Percentiles rank a stretch among this genome's conserved stretches.
Conservation (phyloP, 805 yeast genomes). For the Kazachstania africana region DNA sequence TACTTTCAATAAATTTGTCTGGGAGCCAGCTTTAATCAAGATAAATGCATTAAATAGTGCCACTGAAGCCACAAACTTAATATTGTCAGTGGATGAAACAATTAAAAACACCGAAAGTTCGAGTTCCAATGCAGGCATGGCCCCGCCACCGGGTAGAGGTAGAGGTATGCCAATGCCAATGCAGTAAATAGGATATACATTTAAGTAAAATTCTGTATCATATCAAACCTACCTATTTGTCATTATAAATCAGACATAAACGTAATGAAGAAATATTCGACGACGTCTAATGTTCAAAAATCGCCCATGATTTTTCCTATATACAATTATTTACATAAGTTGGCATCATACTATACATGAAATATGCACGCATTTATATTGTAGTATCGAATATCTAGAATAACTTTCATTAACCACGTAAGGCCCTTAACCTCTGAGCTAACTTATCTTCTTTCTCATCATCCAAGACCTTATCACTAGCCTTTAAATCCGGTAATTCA, state of each 20-base stretch:
- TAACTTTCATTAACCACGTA: conserved; percentile 43
- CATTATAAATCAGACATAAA: no score
- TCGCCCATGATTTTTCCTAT: no score
- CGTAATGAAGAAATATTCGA: no score
- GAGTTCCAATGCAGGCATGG: conserved; percentile 37
- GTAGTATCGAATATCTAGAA: no score
- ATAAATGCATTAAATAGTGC: conserved; percentile 91
- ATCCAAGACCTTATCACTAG: conserved; percentile 33
- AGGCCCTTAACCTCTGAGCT: conserved; percentile 80
- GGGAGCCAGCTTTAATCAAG: conserved; percentile 97
- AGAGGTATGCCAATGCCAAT: conserved; percentile 49
- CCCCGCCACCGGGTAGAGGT: conserved; percentile 50
- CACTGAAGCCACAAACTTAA: conserved; percentile 89
- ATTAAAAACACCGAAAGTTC: conserved; percentile 60
- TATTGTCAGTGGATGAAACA: conserved; percentile 93
- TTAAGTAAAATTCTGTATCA: no score
- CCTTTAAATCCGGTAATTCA: conserved; percentile 43
- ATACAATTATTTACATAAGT: no score
- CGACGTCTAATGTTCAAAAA: no score
- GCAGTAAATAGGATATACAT: conserved; percentile 3
- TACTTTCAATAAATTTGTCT: conserved; percentile 75
- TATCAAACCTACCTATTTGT: no score
- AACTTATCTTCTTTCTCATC: conserved; percentile 78
- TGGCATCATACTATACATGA: no score
- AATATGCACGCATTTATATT: no score